Evolutionary conservation across 2,329 filamentous ascomycete genomes (phyloP), one percentile per base, ranked within the genome.

Genomic region (Juglanconis juglandina): DNA sequence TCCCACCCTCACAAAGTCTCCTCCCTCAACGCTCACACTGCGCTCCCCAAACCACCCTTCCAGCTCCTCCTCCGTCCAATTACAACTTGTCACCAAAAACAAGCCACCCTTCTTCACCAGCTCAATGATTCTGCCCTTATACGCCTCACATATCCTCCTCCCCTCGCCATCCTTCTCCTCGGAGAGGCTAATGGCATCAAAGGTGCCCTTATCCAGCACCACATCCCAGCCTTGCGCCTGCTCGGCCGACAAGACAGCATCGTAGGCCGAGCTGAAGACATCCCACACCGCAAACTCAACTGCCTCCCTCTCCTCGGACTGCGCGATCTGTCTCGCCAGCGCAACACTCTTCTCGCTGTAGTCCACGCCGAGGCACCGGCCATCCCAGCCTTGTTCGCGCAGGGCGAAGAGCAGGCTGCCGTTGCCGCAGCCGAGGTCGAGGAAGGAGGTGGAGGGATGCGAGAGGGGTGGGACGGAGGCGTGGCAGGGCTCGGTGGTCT

Each of bases 161-260:
- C 83, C 87, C 13, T 65, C 70, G 56, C 76, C 75, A 65, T 80
- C 78, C 35, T 70, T 73, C 65, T 87, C 85, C 59, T 81, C 80
- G 56, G 81, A 85, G n/a, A 98, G 78, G 53, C 87, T 92, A 39
- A 99, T 89, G 10, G 95, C 95, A 78, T 99, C 95, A 72, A 98
- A 99, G 0, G 95, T 99, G 49, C 95, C 95, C 77, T 99, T 99
- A 76, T 99, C 95, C n/a, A 97, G 83, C 0, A 97, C 88, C 0
- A 97, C 86, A 74, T 98, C 92, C 77, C 93, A 98, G 1, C 90
- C 90, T 0, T 73, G 72, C 49, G 62, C 7, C 39, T 54, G 61
- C 41, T 11, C 55, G 24, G 32, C 56, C 30, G 67, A 60, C n/a
- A 75, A 67, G 2, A 82, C 76, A 0, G 72, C 67, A 0, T 65